phyloP scores from a whole-genome alignment of 1,139 yeast genomes.

The Hyphopichia khmerensis region DNA sequence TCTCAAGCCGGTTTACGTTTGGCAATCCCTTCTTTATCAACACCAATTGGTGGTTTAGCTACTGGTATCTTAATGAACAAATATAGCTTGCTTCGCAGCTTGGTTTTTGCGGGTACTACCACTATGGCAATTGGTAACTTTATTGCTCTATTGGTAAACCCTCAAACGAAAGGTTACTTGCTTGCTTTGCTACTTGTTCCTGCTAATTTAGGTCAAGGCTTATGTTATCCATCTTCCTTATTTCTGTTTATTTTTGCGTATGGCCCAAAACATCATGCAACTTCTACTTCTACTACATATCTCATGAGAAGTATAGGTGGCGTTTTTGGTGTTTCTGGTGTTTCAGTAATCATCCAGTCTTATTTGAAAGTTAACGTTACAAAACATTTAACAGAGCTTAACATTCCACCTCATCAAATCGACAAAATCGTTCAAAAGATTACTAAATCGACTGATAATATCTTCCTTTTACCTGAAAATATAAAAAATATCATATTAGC shows the following conservation, averaged over 20 bases:
- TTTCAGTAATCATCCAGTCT: constrained; percentile 28
- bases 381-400: constrained; percentile 8
- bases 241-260: constrained; percentile 38
- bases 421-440: constrained; percentile 13
- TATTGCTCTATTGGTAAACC: constrained; percentile 23
- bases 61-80: constrained; percentile 35
- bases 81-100: constrained; percentile 15
- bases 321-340: constrained; percentile 40
- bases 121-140: constrained; percentile 34
- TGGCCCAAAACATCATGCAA: constrained; percentile 28
- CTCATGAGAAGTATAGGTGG: constrained; percentile 39
- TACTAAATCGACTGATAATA: constrained; percentile 18
- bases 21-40: constrained; percentile 36
- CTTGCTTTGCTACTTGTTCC: constrained; percentile 28
- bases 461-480: constrained; percentile 11
- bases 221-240: constrained; percentile 36
- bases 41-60: constrained; percentile 39
- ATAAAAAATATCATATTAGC: constrained; percentile 12
- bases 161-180: constrained; percentile 19
- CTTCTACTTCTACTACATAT: constrained; percentile 39
- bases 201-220: constrained; percentile 41
- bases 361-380: constrained; percentile 13
- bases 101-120: constrained; percentile 27
- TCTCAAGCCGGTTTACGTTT: constrained; percentile 30
- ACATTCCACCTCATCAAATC: constrained; percentile 11